Conservation (phyloP, 257 asterid species). For the Rhazya stricta region DNA sequence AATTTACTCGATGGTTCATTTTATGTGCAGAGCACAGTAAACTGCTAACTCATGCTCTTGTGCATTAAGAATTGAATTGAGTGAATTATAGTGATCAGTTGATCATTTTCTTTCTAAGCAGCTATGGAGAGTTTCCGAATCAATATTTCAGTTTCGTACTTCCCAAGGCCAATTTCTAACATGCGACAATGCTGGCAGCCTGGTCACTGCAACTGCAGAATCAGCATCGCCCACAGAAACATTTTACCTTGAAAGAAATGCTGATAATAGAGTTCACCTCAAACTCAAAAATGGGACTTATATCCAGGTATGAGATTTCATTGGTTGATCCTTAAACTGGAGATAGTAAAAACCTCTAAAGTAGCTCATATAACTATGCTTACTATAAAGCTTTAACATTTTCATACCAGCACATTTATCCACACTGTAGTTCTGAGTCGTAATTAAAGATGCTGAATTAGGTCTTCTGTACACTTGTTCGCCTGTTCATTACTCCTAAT, state of each 20-base stretch:
- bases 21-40: background rate
- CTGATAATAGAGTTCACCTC: conserved; percentile 46
- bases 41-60: background rate
- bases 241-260: conserved; percentile 62
- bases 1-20: background rate
- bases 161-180: conserved; percentile 60
- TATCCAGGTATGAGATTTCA: conserved; percentile 45
- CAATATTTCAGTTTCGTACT: conserved; percentile 64
- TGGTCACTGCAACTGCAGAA: conserved; percentile 46
- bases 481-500: background rate
- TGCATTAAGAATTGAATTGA: background rate
- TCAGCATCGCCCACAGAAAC: conserved; percentile 53
- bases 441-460: background rate
- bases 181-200: conserved; percentile 45
- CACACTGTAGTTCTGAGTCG: no score
- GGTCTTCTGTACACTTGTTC: background rate
- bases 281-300: conserved; percentile 59
- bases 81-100: conserved; percentile 1
- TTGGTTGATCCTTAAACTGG: background rate
- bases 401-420: background rate
- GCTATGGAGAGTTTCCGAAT: conserved; percentile 80
- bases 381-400: background rate
- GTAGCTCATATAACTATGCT: background rate
- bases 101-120: conserved; percentile 24
- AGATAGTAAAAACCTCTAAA: background rate